A percentile compares a stretch with the other conserved stretches of the same genome.
These are phyloP conservation scores for Paraphaeosphaeria sporulosa DNA, from an alignment of 2,329 filamentous ascomycete species.

Conservation along the genomic window DNA sequence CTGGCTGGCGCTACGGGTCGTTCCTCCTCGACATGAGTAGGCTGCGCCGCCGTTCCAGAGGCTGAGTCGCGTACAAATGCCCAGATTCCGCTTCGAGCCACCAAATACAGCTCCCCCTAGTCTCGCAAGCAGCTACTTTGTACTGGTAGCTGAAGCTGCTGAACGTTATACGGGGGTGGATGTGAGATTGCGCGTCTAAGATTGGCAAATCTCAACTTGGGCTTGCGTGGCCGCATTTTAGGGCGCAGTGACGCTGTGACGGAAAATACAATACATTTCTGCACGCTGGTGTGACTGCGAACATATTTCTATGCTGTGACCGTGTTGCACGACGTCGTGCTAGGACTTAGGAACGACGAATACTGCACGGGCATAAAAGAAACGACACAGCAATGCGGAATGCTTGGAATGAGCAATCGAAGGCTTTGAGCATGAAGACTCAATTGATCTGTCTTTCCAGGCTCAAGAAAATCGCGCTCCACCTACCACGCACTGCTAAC, in stretches of 20 bases:
- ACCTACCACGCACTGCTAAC: background rate
- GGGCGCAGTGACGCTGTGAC: background rate
- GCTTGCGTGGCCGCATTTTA: constrained; percentile 18
- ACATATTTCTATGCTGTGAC: background rate
- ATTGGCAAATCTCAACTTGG: constrained; percentile 19
- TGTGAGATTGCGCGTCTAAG: constrained; percentile 9
- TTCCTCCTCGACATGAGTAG: constrained; percentile 16
- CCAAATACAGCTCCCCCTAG: constrained; percentile 26
- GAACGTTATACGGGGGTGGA: constrained; percentile 24
- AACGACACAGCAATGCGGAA: background rate
- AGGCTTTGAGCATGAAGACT: background rate
- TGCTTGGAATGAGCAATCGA: background rate
- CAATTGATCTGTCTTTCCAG: background rate
- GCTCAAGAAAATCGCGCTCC: background rate
- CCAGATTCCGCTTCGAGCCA: constrained; percentile 21
- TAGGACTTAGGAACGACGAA: too few relatives aligned
- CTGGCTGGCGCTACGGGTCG: constrained; percentile 18
- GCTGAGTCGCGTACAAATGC: constrained; percentile 25
- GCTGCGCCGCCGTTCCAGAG: constrained; percentile 33
- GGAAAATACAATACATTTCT: background rate
- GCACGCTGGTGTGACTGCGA: background rate
- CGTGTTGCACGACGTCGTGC: background rate
- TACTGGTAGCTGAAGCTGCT: constrained; percentile 13
- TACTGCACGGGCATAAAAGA: background rate
- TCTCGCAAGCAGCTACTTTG: constrained; percentile 22